These are phyloP conservation scores for Globisporangium paroecandrum DNA, from an alignment of 352 stramenopile species.

Conservation along the genomic window DNA sequence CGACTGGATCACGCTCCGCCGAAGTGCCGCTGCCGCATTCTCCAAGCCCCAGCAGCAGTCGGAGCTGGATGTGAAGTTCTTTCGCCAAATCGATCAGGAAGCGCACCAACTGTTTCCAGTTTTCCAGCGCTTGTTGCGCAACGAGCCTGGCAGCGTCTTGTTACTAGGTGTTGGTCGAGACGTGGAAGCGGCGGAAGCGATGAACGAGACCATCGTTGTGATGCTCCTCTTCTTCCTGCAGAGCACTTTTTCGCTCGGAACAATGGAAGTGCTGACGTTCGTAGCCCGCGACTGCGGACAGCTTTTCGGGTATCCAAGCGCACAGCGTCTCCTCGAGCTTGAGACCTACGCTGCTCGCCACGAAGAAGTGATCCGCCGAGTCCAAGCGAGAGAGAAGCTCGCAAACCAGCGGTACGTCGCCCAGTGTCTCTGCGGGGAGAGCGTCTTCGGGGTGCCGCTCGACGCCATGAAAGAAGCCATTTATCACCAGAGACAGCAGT, in stretches of 20 bases:
- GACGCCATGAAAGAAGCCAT: conserved; percentile 15
- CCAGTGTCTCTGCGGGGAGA: conserved; percentile 44
- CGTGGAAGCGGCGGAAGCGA: conserved; percentile 14
- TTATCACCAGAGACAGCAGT: conserved; percentile 21
- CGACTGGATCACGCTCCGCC: neutral
- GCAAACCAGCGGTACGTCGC: conserved; percentile 19
- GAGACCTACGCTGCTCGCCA: conserved; percentile 16
- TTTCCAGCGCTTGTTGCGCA: conserved; percentile 42
- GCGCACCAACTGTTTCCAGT: conserved; percentile 34
- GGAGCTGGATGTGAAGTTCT: conserved; percentile 19
- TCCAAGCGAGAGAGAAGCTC: conserved; percentile 19
- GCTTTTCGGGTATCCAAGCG: conserved; percentile 30
- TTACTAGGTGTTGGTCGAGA: conserved; percentile 34
- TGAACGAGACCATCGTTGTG: conserved; percentile 25
- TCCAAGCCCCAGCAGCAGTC: conserved; percentile 1
- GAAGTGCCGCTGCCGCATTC: neutral
- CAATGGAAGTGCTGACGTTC: conserved; percentile 20
- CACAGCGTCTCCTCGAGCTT: conserved; percentile 32
- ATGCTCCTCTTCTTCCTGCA: conserved; percentile 56
- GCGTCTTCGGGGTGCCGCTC: conserved; percentile 25
- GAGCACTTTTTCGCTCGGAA: conserved; percentile 27
- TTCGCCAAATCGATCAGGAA: conserved; percentile 41
- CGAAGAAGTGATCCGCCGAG: neutral
- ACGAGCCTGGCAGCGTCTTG: conserved; percentile 35
- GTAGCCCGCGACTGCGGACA: conserved; percentile 7